Conservation (phyloP, 768 basidiomycete genomes). For the Pleurotus platypus region DNA sequence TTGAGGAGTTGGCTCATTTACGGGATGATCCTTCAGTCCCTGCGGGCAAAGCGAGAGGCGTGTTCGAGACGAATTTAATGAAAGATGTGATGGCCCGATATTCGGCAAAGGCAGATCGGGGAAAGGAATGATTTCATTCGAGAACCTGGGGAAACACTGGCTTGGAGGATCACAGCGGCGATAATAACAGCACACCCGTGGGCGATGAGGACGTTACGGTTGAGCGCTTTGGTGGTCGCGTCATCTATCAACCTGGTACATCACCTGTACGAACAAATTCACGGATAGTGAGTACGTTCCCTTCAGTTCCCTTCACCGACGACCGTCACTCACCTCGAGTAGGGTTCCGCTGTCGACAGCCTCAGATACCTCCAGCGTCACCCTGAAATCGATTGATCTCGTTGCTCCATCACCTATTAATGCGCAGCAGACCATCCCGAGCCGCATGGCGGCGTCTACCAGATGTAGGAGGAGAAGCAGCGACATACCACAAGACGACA, state of each 20-base stretch:
- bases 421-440: constrained; percentile 8
- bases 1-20: no score
- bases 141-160: constrained; percentile 48
- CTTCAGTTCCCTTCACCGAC: constrained; percentile 12
- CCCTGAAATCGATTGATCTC: constrained; percentile 56
- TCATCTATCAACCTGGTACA: constrained; percentile 57
- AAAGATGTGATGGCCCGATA: constrained; percentile 80
- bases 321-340: not conserved
- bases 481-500: no score
- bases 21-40: constrained; percentile 25
- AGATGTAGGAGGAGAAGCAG: no score
- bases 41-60: constrained; percentile 55
- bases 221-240: constrained; percentile 64
- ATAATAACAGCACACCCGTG: constrained; percentile 21
- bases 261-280: not conserved
- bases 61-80: constrained; percentile 99
- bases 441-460: constrained; percentile 11
- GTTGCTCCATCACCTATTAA: constrained; percentile 37
- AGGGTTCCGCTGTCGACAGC: not conserved
- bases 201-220: constrained; percentile 33
- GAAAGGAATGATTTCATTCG: constrained; percentile 70
- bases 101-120: constrained; percentile 48
- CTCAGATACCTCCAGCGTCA: constrained; percentile 66
- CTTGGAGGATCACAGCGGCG: constrained; percentile 24
- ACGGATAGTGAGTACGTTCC: constrained; percentile 17